Evolutionary conservation across 2,329 filamentous ascomycete genomes (phyloP).

Genomic region (Trichoderma lentiforme): DNA sequence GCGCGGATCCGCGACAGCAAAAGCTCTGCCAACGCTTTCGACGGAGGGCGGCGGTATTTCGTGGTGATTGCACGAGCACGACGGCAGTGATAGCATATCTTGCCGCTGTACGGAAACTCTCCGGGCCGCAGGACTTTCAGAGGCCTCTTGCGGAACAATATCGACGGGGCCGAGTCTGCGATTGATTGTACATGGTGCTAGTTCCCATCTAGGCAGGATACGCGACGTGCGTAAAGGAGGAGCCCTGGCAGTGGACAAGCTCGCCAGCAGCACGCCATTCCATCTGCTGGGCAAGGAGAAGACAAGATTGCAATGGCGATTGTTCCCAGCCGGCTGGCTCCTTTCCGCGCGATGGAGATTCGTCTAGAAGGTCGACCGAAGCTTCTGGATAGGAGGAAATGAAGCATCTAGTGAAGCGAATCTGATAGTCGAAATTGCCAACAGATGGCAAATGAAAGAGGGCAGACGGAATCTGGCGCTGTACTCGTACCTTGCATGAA

Average conservation of each 20-base stretch:
- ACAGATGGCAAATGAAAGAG: not conserved
- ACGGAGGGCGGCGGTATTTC: not conserved
- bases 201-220: not conserved
- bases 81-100: not conserved
- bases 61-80: not conserved
- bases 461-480: not conserved
- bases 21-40: not conserved
- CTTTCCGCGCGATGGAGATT: not conserved
- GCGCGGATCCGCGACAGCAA: constrained; percentile 1
- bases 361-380: constrained; percentile 7
- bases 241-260: not conserved
- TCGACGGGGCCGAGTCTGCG: not conserved
- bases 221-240: not conserved
- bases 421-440: constrained; percentile 6
- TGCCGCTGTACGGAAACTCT: not conserved
- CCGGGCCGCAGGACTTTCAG: not conserved
- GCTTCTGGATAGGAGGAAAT: constrained; percentile 16
- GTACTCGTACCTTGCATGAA: constrained; percentile 13
- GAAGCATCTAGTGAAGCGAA: not conserved
- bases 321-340: not conserved
- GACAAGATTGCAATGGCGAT: not conserved
- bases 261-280: not conserved
- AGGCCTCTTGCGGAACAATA: not conserved
- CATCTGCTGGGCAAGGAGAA: not conserved
- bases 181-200: constrained; percentile 1